Percentiles rank a stretch among this genome's conserved stretches.
Conservation (phyloP, 2,329 filamentous ascomycete species). For the Aspergillus ustus region DNA sequence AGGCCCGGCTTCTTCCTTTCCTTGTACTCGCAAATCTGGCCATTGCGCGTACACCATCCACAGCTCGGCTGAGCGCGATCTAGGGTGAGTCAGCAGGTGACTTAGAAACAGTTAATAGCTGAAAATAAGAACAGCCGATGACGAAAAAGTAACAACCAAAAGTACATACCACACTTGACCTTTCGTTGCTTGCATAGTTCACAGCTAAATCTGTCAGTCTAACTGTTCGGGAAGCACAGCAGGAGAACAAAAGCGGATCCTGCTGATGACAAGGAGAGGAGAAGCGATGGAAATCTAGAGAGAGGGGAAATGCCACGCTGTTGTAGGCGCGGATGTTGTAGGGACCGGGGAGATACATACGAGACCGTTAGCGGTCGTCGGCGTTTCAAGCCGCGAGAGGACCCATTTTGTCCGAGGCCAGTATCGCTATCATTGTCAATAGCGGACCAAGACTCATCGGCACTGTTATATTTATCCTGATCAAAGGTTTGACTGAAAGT, state of each 20-base stretch:
- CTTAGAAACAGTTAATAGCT: not conserved
- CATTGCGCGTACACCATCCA: conserved; percentile 72
- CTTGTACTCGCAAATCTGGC: conserved; percentile 69
- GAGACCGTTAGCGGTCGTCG: conserved; percentile 45
- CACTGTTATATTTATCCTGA: conserved; percentile 36
- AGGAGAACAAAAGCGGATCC: not conserved
- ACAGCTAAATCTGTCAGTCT: conserved; percentile 40
- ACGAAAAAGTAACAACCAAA: not conserved
- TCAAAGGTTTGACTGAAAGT: conserved; percentile 26
- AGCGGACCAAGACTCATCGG: conserved; percentile 41
- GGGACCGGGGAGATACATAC: conserved; percentile 31
- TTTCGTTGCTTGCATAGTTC: conserved; percentile 52
- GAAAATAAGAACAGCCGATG: not conserved
- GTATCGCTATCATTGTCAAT: conserved; percentile 44
- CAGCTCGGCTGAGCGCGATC: conserved; percentile 65
- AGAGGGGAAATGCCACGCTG: not conserved
- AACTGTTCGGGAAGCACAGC: not conserved
- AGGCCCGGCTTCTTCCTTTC: conserved; percentile 72
- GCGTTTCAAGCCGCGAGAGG: conserved; percentile 38
- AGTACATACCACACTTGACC: conserved; percentile 49
- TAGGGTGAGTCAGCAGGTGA: conserved; percentile 18
- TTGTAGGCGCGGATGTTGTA: not conserved
- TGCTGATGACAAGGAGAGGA: not conserved
- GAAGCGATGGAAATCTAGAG: not conserved
- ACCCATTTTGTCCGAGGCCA: conserved; percentile 33